Evolutionary conservation across 148 eudicot species (phyloP).

Genomic region (Chenopodium album): DNA sequence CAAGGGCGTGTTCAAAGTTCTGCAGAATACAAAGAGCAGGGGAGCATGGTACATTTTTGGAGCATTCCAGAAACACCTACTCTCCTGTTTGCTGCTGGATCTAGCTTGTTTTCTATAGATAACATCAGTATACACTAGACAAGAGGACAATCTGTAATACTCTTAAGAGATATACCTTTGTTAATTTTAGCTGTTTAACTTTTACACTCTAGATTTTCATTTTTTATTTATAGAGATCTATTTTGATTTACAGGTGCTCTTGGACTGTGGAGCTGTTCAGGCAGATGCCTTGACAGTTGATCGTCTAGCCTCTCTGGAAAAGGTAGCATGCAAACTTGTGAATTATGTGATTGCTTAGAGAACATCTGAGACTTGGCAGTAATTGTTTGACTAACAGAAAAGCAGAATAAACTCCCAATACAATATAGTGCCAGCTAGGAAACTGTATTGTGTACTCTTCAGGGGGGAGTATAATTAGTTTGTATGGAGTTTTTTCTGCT

Average conservation of each 20-base stretch:
- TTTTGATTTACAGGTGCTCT: conserved; percentile 55
- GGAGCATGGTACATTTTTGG: neutral
- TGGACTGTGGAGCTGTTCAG: conserved; percentile 99
- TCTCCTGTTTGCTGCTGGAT: neutral
- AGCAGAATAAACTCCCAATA: neutral
- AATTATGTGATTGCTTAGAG: neutral
- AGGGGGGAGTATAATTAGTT: neutral
- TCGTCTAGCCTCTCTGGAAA: conserved; percentile 93
- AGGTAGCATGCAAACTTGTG: conserved; percentile 43
- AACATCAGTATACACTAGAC: neutral
- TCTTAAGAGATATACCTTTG: neutral
- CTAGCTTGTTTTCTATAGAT: neutral
- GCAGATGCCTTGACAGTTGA: conserved; percentile 99
- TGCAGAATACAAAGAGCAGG: neutral
- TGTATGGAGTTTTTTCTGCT: neutral
- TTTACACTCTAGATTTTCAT: neutral
- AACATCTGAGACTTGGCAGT: conserved; percentile 4
- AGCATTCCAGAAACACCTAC: neutral
- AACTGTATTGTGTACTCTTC: no score
- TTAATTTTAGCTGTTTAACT: neutral
- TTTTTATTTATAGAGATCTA: conserved; percentile 13
- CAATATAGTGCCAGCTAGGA: neutral
- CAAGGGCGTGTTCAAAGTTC: neutral
- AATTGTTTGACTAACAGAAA: neutral
- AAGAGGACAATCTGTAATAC: neutral